Percentiles rank a stretch among this genome's conserved stretches.
phyloP scores from a whole-genome alignment of 129 eudicot genomes.

The Tanacetum coccineum region DNA sequence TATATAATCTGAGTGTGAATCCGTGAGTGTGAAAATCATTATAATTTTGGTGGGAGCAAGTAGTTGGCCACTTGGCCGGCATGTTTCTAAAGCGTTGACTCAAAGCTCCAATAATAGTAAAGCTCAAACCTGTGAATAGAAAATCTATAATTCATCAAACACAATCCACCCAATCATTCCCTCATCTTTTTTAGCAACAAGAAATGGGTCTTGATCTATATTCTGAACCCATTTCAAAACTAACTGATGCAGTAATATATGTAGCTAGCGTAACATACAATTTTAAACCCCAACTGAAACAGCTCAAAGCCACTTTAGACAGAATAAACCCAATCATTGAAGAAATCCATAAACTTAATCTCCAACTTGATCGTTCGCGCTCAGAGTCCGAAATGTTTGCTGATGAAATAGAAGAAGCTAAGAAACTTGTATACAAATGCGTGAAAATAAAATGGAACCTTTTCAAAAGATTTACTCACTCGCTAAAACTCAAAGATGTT shows the following conservation, averaged over 20 bases:
- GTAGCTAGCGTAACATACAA: slow-evolving; percentile 15
- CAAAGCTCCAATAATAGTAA: no score
- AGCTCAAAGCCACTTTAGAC: slow-evolving; percentile 1
- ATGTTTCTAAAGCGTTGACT: no score
- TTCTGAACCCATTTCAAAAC: slow-evolving; percentile 19
- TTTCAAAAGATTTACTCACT: slow-evolving; percentile 19
- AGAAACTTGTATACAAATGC: slow-evolving; percentile 20
- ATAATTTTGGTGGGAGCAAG: no score
- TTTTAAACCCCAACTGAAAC: slow-evolving; percentile 18
- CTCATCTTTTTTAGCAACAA: background rate
- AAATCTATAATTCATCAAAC: no score
- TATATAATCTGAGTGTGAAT: no score
- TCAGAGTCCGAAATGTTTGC: background rate
- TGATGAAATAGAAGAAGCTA: slow-evolving; percentile 13
- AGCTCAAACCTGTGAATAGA: no score
- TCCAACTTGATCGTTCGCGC: background rate
- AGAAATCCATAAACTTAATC: background rate
- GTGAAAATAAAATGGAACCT: slow-evolving; percentile 18
- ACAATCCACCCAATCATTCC: background rate
- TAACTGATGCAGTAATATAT: background rate
- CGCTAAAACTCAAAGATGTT: slow-evolving; percentile 16
- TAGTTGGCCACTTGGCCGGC: no score
- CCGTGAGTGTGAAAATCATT: no score
- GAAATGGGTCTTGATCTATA: background rate
- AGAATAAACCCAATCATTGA: slow-evolving; percentile 15